A percentile compares a stretch with the other conserved stretches of the same genome.
Conservation (phyloP, 306 rosid species). For the Vicia faba region DNA sequence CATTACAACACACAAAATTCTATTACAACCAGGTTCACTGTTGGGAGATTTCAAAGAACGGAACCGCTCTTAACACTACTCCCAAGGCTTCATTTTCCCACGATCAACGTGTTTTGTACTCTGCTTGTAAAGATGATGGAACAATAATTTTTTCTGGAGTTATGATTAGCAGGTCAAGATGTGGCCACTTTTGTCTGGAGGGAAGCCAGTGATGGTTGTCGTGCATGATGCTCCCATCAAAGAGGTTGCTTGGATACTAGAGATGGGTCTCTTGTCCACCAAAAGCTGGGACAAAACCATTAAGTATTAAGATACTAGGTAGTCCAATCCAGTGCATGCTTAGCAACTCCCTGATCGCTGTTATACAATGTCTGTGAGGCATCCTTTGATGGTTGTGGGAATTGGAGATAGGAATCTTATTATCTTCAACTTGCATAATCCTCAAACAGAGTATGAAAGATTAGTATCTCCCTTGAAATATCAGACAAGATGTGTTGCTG, state of each 20-base stretch:
- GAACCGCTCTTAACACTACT: conserved; percentile 53
- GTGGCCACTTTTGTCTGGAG: conserved; percentile 88
- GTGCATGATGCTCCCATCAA: conserved; percentile 91
- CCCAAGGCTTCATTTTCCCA: conserved; percentile 84
- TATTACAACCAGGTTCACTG: conserved; percentile 87
- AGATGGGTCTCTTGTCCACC: conserved; percentile 74
- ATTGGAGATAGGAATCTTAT: conserved; percentile 82
- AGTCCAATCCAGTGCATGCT: conserved; percentile 81
- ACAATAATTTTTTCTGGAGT: conserved; percentile 88
- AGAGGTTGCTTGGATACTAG: conserved; percentile 91
- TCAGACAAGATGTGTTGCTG: conserved; percentile 96
- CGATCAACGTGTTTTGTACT: conserved; percentile 81
- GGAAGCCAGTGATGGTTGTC: conserved; percentile 79
- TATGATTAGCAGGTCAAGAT: conserved; percentile 95
- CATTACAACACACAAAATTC: no score
- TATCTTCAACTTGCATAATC: conserved; percentile 77
- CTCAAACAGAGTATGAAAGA: conserved; percentile 85
- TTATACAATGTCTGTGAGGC: conserved; percentile 61
- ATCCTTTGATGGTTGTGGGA: conserved; percentile 88
- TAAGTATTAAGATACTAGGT: conserved; percentile 90
- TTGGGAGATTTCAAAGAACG: conserved; percentile 77
- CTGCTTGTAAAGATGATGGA: conserved; percentile 95
- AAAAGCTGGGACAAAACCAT: conserved; percentile 94
- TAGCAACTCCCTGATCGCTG: conserved; percentile 81
- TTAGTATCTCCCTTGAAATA: conserved; percentile 81